Conservation (phyloP, 2,329 filamentous ascomycete genomes). For the Ophiocordyceps camponoti-rufipedis region DNA sequence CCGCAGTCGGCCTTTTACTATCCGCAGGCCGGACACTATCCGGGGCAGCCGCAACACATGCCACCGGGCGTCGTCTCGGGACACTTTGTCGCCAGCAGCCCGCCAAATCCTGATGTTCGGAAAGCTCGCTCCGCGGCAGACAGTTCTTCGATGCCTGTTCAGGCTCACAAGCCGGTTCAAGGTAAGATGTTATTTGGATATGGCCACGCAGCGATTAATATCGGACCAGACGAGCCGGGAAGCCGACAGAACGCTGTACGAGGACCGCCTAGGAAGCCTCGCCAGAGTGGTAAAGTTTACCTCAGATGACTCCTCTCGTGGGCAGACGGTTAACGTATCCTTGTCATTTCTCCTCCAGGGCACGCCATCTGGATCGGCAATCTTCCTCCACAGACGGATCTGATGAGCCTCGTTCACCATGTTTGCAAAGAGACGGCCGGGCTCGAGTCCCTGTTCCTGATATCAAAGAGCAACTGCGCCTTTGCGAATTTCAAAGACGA, state of each 20-base stretch:
- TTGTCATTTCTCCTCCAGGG: constrained; percentile 25
- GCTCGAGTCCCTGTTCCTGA: constrained; percentile 80
- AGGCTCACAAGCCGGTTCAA: constrained; percentile 6
- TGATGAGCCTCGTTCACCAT: constrained; percentile 77
- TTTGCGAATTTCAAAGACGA: constrained; percentile 92
- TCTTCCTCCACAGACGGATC: constrained; percentile 62
- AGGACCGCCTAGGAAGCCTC: constrained; percentile 22
- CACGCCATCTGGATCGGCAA: constrained; percentile 96
- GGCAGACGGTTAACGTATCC: constrained; percentile 1
- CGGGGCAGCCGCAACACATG: constrained; percentile 12
- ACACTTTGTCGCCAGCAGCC: constrained; percentile 14
- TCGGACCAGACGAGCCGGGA: constrained; percentile 4
- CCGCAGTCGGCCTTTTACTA: constrained; percentile 28
- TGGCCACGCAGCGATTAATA: neutral
- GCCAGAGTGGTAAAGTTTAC: constrained; percentile 37
- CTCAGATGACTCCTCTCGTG: neutral
- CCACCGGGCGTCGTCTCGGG: constrained; percentile 15
- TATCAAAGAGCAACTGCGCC: constrained; percentile 92
- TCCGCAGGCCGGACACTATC: constrained; percentile 17
- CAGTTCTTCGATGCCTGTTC: constrained; percentile 1
- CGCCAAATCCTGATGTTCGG: constrained; percentile 10
- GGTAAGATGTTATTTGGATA: constrained; percentile 4
- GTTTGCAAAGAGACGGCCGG: constrained; percentile 65
- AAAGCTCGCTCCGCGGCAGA: constrained; percentile 5
- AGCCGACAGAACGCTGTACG: constrained; percentile 11